These are phyloP conservation scores for Uncinocarpus reesii DNA, from an alignment of 2,329 filamentous ascomycete species.

Conservation along the genomic window DNA sequence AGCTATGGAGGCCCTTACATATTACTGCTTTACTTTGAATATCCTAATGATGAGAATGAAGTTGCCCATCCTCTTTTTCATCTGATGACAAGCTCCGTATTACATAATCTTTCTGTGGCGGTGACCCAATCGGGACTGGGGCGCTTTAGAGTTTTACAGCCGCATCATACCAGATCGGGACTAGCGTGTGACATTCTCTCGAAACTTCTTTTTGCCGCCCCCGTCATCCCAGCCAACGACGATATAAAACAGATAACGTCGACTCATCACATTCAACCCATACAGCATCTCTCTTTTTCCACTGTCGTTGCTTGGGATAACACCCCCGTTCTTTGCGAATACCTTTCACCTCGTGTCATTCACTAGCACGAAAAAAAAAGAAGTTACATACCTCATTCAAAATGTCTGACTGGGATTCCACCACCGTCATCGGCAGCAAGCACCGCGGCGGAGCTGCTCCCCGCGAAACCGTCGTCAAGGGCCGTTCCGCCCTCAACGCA, in stretches of 20 bases:
- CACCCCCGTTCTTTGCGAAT: not conserved
- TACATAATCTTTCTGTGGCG: not conserved
- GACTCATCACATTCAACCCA: not conserved
- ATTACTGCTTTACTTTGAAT: no score
- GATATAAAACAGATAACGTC: constrained; percentile 6
- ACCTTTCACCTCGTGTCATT: not conserved
- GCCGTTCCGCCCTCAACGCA: constrained; percentile 76
- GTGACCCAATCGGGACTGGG: constrained; percentile 4
- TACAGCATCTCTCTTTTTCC: not conserved
- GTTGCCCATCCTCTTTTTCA: no score
- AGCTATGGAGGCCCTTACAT: no score
- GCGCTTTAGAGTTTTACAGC: constrained; percentile 10
- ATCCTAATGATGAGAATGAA: no score
- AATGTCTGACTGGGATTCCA: constrained; percentile 75
- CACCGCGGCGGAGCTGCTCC: constrained; percentile 53
- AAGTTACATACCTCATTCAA: constrained; percentile 18
- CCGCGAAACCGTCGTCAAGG: constrained; percentile 81
- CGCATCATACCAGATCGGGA: constrained; percentile 2
- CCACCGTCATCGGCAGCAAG: constrained; percentile 91
- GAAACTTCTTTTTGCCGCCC: constrained; percentile 12
- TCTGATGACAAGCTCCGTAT: not conserved
- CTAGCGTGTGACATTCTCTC: constrained; percentile 6
- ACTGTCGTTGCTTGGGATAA: no score
- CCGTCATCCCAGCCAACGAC: constrained; percentile 6
- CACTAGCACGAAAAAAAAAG: not conserved